Evolutionary conservation across 352 stramenopile genomes (phyloP), one percentile per base, ranked within the genome.

Genomic region (Globisporangium polare): DNA sequence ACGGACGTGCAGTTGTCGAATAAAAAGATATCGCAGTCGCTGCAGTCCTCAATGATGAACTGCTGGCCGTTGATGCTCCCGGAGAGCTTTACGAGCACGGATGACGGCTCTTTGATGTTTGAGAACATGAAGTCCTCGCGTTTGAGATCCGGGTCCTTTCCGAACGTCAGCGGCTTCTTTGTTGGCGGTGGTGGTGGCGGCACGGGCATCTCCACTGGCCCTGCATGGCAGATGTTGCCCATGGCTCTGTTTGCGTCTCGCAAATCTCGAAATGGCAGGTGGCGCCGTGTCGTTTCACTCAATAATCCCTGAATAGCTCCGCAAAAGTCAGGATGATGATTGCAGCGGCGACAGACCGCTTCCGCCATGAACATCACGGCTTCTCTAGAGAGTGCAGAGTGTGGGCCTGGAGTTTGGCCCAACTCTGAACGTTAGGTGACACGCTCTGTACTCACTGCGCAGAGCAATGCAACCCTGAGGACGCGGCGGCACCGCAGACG

Each of bases 1-100:
- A 93, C 80, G 35, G 80, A 86, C 57, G 78, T 80, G 72, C 77
- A 90, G 65, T 90, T 68, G 62, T 93, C 84, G 35, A 93, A 61
- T 58, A 93, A 22, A 53, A 90, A 92, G 56, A 93, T 84, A 41
- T 90, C 79, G 61, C 82, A 92, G 64, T 86, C 80, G 51, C 64
- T 55, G 62, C 80, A 91, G 49, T 86, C 70, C 45, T 93, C 82
- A 50, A 93, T 69, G 56, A 93, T 67, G 65, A 93, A 93, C 59
- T 93, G 83, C 75, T 93, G 81, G 47, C 83, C 83, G 51, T 81
- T 83, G 62, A 93, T 75, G 53, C 53, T 80, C 29, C 83, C 83
- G 2, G 83, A 81, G 24, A 73, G 67, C 57, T 88, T 89, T 45
- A 72, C 53, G 20, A 90, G 69, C 43, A 74, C 71, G 17, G 24